Evolutionary conservation across 352 stramenopile species (phyloP).

Genomic region (Phytopythium mirpurense): DNA sequence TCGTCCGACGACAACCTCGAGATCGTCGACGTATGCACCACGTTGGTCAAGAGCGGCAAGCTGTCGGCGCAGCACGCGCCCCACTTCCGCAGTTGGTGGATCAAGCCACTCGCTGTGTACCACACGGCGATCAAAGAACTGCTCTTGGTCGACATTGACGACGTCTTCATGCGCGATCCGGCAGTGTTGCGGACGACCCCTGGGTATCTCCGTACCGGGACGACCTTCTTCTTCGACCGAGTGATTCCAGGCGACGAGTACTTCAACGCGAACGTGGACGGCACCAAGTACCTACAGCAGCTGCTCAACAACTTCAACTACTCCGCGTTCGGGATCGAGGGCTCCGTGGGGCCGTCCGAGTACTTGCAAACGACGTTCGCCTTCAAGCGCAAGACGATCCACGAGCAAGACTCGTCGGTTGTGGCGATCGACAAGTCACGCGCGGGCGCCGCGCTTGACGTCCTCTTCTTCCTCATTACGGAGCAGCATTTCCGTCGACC

Average conservation of each 20-base stretch:
- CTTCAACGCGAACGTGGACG: constrained; percentile 21
- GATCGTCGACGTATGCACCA: constrained; percentile 21
- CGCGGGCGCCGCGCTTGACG: constrained; percentile 5
- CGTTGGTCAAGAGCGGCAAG: background rate
- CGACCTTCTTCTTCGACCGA: constrained; percentile 45
- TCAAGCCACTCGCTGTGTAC: constrained; percentile 21
- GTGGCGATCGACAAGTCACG: constrained; percentile 25
- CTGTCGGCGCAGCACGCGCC: constrained; percentile 2
- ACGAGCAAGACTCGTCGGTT: constrained; percentile 48
- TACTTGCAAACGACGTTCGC: constrained; percentile 27
- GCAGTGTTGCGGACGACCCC: constrained; percentile 16
- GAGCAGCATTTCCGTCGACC: constrained; percentile 7
- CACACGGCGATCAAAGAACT: constrained; percentile 15
- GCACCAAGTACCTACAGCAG: constrained; percentile 19
- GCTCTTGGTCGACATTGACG: constrained; percentile 28
- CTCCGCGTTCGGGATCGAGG: constrained; percentile 14
- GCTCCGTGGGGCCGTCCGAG: constrained; percentile 9
- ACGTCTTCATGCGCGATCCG: constrained; percentile 28
- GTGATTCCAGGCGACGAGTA: constrained; percentile 18
- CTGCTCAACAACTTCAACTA: constrained; percentile 32
- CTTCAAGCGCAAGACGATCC: constrained; percentile 22
- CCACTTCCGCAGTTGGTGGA: constrained; percentile 17
- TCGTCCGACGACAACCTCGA: constrained; percentile 5
- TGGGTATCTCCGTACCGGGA: constrained; percentile 27
- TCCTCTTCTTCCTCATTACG: constrained; percentile 13